Conservation (phyloP, 2,329 filamentous ascomycete species). For the Fusarium sacchari region DNA sequence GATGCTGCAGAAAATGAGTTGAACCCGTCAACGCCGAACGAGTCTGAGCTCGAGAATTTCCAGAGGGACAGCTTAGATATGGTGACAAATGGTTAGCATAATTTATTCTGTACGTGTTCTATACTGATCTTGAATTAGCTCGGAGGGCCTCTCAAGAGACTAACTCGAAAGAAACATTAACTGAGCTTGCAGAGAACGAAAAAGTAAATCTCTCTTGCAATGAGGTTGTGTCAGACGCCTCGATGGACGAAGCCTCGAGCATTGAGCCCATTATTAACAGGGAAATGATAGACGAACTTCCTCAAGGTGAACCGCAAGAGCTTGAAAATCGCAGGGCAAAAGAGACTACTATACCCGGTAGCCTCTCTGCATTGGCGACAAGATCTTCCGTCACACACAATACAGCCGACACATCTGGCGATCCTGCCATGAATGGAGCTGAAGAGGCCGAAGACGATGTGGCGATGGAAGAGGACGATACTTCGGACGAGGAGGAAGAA, state of each 20-base stretch:
- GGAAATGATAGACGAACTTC: neutral
- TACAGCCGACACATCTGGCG: neutral
- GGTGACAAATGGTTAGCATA: neutral
- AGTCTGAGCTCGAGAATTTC: constrained; percentile 25
- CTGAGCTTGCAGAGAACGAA: neutral
- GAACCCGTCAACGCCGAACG: constrained; percentile 11
- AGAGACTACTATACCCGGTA: neutral
- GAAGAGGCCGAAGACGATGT: constrained; percentile 32
- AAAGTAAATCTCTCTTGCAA: neutral
- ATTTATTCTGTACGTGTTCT: neutral
- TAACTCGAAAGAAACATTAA: neutral
- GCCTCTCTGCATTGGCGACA: neutral
- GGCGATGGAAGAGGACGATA: constrained; percentile 38
- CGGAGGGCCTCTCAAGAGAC: neutral
- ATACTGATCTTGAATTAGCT: constrained; percentile 29
- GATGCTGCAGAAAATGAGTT: constrained; percentile 39
- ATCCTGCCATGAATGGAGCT: neutral
- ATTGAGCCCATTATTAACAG: neutral
- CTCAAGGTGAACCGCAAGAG: neutral
- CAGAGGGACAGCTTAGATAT: constrained; percentile 23
- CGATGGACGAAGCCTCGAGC: constrained; percentile 13
- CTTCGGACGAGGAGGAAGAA: constrained; percentile 35
- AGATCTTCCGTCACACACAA: neutral
- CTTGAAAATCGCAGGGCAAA: neutral
- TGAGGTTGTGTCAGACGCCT: constrained; percentile 10